phyloP scores from a whole-genome alignment of 106 monocot species.

The Phalaenopsis equestris region DNA sequence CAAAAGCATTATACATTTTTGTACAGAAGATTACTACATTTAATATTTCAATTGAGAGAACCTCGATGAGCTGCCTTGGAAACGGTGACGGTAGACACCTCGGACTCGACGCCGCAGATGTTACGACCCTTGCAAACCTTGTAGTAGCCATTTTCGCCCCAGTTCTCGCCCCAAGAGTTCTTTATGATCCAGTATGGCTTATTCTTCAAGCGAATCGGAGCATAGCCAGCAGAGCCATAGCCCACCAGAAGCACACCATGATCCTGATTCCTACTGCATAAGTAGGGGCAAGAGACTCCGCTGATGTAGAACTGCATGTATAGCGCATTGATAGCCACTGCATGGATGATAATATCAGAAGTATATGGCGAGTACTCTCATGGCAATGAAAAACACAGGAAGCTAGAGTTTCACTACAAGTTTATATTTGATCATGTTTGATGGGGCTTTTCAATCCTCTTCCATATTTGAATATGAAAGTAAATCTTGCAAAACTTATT shows the following conservation, averaged over 20 bases:
- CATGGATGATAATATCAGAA: slow-evolving; percentile 8
- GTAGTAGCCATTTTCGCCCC: slow-evolving; percentile 89
- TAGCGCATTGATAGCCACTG: slow-evolving; percentile 85
- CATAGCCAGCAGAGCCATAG: slow-evolving; percentile 65
- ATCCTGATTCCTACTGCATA: slow-evolving; percentile 61
- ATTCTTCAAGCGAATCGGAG: slow-evolving; percentile 75
- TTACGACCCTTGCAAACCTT: slow-evolving; percentile 85
- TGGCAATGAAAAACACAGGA: too few relatives aligned
- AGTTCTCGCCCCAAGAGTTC: slow-evolving; percentile 94
- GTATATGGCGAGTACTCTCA: neutral
- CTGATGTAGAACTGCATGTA: slow-evolving; percentile 90
- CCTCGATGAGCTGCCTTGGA: neutral
- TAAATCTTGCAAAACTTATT: too few relatives aligned
- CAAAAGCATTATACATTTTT: too few relatives aligned
- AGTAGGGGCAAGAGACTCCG: slow-evolving; percentile 87
- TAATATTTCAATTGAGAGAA: too few relatives aligned
- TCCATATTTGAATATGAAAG: too few relatives aligned
- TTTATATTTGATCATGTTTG: too few relatives aligned
- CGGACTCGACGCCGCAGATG: slow-evolving; percentile 81
- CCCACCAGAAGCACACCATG: slow-evolving; percentile 87
- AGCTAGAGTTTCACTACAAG: too few relatives aligned
- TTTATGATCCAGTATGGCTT: slow-evolving; percentile 96
- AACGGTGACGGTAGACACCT: slow-evolving; percentile 81
- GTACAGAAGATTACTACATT: too few relatives aligned
- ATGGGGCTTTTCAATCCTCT: too few relatives aligned